Evolutionary conservation across 1,284 basidiomycete species (phyloP), one percentile per base, ranked within the genome.

Genomic region (Malassezia dermatis): DNA sequence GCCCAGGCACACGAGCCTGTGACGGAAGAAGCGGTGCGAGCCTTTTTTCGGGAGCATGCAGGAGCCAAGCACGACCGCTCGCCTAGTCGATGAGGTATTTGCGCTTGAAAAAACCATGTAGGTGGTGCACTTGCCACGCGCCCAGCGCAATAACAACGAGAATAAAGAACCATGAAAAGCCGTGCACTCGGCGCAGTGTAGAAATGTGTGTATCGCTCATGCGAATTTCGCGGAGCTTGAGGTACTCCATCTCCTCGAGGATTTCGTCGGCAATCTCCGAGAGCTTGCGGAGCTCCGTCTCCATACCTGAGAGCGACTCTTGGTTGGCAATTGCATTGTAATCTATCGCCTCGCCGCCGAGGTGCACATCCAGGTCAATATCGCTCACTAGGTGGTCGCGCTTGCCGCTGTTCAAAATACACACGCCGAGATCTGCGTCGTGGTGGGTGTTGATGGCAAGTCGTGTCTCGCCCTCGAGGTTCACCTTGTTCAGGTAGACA

Each of bases 301-400:
- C 94, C 35, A 98, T 81, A 0, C 87, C 87, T 1, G 89, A 95
- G 0, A 98, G 80, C 0, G 88, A 91, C 76, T 98, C 93, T 76
- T 95, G 91, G 78, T 95, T 96, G 6, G 94, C 93, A 73, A 98
- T 98, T 19, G 93, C 93, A 71, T 96, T 96, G 81, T 98, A 98
- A 77, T 98, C 94, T 37, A 96, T 85, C 0, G 94, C 94, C 69
- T 98, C 93, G 17, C 93, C 91, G 43, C 93, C 93, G 75, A 98
- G 93, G 72, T 98, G 94, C 39, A 96, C 84, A 73, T 98, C 93
- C 51, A 98, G 78, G 78, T 98, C 93, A 61, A 98, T 78, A 27
- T 56, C 53, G 21, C 40, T 42, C 4, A 45, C 8, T 12, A 53
- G 34, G 28, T 58, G 31, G 24, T 46, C 46, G 24, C 52, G 37